Evolutionary conservation across 2,329 filamentous ascomycete genomes (phyloP), one percentile per base, ranked within the genome.

Genomic region (Cladosporium colombiae): DNA sequence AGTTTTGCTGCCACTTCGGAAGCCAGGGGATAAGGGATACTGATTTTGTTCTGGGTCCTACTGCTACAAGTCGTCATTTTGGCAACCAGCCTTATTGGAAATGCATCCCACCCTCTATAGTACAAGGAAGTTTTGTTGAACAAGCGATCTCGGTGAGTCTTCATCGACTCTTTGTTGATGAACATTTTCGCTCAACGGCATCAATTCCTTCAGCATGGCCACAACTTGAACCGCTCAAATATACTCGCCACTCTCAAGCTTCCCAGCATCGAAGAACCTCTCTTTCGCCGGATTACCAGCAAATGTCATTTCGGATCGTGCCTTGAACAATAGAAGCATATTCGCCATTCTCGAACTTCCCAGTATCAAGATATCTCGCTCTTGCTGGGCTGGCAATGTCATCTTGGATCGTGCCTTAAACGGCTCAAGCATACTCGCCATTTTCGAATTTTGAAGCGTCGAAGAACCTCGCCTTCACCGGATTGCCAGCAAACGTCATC

Each of bases 401-500:
- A 93, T 88, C 18, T 93, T 93, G 73, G 8, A 18, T 23, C 40
- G 7, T 18, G 8, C 8, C n/a, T 46, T 46, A 3, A 13, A 46
- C n/a, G 18, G 4, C 8, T 66, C 63, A 75, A 50, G 68, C 72
- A 68, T 74, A 75, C 50, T 72, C 70, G 14, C 90, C 90, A 62
- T 83, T 79, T 69, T 96, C 92, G 74, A 98, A 99, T 72, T 87
- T 91, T 53, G 94, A 92, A 6, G 83, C 83, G 73, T 96, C 88
- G 77, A 91, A 98, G 76, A 93, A 98, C 61, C 85, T 86, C 0
- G 93, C 91, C n/a, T 83, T 81, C 65, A 98, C 96, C 13, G 84
- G 83, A 76, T 96, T 96, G 5, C 91, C 93, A 70, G 93, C 93
- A 77, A 98, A 98, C 18, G 92, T 85, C 62, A 93, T 88, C 18